These are phyloP conservation scores for Viola odorata DNA, from an alignment of 345 rosid species.

Conservation along the genomic window DNA sequence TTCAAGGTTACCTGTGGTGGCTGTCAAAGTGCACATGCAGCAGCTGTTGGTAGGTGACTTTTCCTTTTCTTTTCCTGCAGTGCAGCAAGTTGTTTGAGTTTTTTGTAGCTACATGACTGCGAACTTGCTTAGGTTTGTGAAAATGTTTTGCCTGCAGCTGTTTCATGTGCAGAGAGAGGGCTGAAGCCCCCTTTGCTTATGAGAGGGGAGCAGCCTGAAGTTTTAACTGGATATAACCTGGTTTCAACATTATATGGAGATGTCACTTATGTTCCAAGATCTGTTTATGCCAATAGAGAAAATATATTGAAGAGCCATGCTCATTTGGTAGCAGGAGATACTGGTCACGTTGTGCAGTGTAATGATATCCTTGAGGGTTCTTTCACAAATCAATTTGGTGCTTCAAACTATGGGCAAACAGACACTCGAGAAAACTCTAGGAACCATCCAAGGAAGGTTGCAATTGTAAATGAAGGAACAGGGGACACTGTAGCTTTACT, in stretches of 20 bases:
- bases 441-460: constrained; percentile 41
- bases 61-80: background rate
- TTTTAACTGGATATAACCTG: constrained; percentile 78
- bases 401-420: constrained; percentile 20
- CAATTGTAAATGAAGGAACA: constrained; percentile 81
- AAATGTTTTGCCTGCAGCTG: constrained; percentile 47
- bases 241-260: constrained; percentile 67
- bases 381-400: constrained; percentile 13
- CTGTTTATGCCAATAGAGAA: constrained; percentile 55
- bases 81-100: constrained; percentile 2
- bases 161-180: constrained; percentile 84
- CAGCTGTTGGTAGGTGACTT: constrained; percentile 63
- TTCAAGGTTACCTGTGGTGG: constrained; percentile 93
- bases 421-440: constrained; percentile 10
- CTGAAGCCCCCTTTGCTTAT: constrained; percentile 76
- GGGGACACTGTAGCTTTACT: constrained; percentile 68
- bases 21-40: constrained; percentile 90
- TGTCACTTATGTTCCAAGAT: constrained; percentile 58
- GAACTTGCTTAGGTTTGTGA: constrained; percentile 1
- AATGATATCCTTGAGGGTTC: constrained; percentile 44
- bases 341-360: constrained; percentile 42
- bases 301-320: constrained; percentile 56
- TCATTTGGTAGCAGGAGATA: constrained; percentile 43
- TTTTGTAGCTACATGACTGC: background rate
- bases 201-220: constrained; percentile 79